Evolutionary conservation across 108 stramenopile species (phyloP).

Genomic region (Aurantiochytrium sp.): DNA sequence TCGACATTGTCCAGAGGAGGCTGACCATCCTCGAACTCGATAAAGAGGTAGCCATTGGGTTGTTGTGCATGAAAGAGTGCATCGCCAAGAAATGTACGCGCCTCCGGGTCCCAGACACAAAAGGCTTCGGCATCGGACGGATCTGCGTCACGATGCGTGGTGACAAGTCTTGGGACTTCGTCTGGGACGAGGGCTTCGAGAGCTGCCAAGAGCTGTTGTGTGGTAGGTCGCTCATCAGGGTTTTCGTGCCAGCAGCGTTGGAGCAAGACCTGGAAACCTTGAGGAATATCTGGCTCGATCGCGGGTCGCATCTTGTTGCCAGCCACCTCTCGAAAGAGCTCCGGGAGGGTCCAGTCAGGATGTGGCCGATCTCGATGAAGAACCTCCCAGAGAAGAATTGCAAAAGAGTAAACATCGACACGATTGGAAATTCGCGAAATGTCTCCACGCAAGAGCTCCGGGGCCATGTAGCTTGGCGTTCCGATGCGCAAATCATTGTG

Average conservation of each 20-base stretch:
- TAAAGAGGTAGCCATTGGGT: not conserved
- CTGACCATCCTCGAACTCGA: not conserved
- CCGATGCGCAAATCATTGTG: conserved; percentile 15
- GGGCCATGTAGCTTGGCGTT: conserved; percentile 44
- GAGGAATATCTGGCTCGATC: not conserved
- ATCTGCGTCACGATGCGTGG: not conserved
- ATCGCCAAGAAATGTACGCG: not conserved
- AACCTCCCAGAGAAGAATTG: not conserved
- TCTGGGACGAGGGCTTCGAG: not conserved
- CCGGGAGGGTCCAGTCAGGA: not conserved
- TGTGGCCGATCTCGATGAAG: not conserved
- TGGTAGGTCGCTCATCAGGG: not conserved
- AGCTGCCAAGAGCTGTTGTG: not conserved
- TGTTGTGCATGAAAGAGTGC: not conserved
- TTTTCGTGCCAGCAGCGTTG: not conserved
- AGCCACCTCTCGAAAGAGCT: not conserved
- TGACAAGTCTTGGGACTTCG: not conserved
- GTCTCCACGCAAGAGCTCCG: conserved; percentile 26
- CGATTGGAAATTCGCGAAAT: not conserved
- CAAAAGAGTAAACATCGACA: conserved; percentile 13
- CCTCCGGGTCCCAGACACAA: conserved; percentile 3
- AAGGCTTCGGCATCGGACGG: not conserved
- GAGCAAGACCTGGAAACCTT: not conserved
- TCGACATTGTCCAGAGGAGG: not conserved
- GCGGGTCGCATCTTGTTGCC: not conserved